These are phyloP conservation scores for Hibiscus mutabilis DNA, from an alignment of 345 rosid genomes.

Conservation along the genomic window DNA sequence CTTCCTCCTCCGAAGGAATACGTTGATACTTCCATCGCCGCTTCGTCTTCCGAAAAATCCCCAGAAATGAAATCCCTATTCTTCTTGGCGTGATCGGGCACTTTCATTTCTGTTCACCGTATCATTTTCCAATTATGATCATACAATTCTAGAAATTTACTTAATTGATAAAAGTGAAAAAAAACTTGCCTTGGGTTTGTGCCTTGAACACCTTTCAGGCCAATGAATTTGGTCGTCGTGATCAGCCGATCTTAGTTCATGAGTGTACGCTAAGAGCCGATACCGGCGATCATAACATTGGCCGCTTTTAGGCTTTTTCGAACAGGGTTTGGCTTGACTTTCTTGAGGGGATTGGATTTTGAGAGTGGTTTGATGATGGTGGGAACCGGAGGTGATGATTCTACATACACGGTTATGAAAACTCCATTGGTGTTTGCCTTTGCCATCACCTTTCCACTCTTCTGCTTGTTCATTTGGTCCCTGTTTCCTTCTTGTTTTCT, in stretches of 20 bases:
- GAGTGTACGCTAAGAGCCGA: neutral
- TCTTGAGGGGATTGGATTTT: neutral
- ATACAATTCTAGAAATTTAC: neutral
- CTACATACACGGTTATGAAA: neutral
- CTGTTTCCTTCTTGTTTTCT: neutral
- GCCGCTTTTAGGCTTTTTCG: neutral
- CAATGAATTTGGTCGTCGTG: neutral
- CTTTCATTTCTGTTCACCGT: conserved; percentile 1
- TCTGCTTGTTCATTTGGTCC: neutral
- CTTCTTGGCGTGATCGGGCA: neutral
- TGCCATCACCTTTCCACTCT: neutral
- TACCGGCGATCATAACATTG: conserved; percentile 2
- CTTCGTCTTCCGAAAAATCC: conserved; percentile 1
- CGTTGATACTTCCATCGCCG: neutral
- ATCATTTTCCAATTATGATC: neutral
- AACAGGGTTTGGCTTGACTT: neutral
- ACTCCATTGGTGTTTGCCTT: conserved; percentile 2
- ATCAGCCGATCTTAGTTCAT: neutral
- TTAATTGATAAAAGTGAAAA: neutral
- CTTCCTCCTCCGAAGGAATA: neutral
- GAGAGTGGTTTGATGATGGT: neutral
- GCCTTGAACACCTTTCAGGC: neutral
- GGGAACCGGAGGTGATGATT: neutral
- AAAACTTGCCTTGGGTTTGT: neutral
- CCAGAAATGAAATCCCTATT: neutral